These are phyloP conservation scores for Manihot esculenta DNA, from an alignment of 441 rosid genomes.

Conservation along the genomic window DNA sequence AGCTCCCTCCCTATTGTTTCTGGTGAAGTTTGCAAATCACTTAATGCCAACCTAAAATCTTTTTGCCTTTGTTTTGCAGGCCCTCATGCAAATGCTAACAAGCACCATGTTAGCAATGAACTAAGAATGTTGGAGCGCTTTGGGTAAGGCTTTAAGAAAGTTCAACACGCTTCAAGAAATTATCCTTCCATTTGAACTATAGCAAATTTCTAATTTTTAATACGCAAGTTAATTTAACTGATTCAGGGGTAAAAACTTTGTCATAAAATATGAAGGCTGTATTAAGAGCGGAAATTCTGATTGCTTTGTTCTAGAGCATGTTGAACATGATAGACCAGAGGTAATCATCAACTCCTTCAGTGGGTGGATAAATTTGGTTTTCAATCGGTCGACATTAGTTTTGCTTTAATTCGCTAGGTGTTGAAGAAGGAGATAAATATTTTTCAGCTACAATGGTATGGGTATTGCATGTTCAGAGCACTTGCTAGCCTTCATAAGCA, in stretches of 20 bases:
- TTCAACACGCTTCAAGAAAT: background rate
- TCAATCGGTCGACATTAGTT: slow-evolving; percentile 21
- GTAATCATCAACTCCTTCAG: slow-evolving; percentile 29
- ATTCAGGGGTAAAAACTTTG: slow-evolving; percentile 78
- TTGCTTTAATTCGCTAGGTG: slow-evolving; percentile 39
- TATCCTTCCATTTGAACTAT: background rate
- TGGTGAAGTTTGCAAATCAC: background rate
- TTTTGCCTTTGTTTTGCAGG: slow-evolving; percentile 43
- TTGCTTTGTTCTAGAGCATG: slow-evolving; percentile 89
- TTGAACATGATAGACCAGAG: slow-evolving; percentile 96
- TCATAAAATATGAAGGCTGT: slow-evolving; percentile 79
- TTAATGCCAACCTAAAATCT: slow-evolving; percentile 12
- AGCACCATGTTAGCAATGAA: slow-evolving; percentile 65
- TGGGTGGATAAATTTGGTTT: background rate
- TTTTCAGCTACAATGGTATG: slow-evolving; percentile 75
- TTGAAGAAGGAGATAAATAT: slow-evolving; percentile 74
- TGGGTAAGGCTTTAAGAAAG: slow-evolving; percentile 48
- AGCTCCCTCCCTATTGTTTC: background rate
- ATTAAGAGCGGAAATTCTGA: slow-evolving; percentile 69
- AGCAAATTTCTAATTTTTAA: slow-evolving; percentile 12
- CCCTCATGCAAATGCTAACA: slow-evolving; percentile 81
- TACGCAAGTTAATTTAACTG: slow-evolving; percentile 17
- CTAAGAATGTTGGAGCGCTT: slow-evolving; percentile 81
- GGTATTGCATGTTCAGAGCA: slow-evolving; percentile 87
- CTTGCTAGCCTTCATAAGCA: slow-evolving; percentile 85